A percentile compares a stretch with the other conserved stretches of the same genome.
phyloP scores from a whole-genome alignment of 345 rosid species.

The Linum tenue region DNA sequence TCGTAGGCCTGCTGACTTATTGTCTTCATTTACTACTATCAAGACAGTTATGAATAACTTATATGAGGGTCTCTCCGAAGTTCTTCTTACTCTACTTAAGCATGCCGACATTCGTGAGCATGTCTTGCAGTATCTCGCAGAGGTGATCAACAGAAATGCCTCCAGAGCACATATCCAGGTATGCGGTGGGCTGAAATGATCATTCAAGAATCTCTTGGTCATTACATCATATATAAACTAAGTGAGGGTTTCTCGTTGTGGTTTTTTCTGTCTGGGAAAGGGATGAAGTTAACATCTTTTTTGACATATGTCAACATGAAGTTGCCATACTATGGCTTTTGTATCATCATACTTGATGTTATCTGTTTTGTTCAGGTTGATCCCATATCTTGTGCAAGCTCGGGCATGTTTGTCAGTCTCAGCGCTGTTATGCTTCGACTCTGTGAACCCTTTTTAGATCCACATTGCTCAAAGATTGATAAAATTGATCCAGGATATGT shows the following conservation, averaged over 20 bases:
- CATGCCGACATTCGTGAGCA: conserved; percentile 63
- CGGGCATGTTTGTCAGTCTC: conserved; percentile 97
- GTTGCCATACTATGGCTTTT: not conserved
- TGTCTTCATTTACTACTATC: conserved; percentile 81
- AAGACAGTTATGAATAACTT: conserved; percentile 68
- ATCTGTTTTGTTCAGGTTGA: conserved; percentile 58
- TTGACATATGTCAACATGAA: conserved; percentile 2
- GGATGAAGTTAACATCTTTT: not conserved
- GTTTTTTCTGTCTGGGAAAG: not conserved
- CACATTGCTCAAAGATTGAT: conserved; percentile 63
- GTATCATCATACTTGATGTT: not conserved
- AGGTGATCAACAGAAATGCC: conserved; percentile 84
- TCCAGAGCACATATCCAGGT: conserved; percentile 94
- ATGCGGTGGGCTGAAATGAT: not conserved
- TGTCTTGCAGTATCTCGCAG: conserved; percentile 90
- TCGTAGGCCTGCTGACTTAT: conserved; percentile 65
- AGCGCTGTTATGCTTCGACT: conserved; percentile 92
- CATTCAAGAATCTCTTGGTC: not conserved
- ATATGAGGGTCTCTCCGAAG: conserved; percentile 59
- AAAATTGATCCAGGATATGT: conserved; percentile 84
- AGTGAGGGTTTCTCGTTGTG: not conserved
- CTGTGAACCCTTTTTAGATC: conserved; percentile 87
- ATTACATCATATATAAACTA: not conserved
- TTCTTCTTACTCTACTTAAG: conserved; percentile 60
- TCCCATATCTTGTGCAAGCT: conserved; percentile 83